Conservation (phyloP, 768 basidiomycete species). For the Trichaptum fuscoviolaceum region DNA sequence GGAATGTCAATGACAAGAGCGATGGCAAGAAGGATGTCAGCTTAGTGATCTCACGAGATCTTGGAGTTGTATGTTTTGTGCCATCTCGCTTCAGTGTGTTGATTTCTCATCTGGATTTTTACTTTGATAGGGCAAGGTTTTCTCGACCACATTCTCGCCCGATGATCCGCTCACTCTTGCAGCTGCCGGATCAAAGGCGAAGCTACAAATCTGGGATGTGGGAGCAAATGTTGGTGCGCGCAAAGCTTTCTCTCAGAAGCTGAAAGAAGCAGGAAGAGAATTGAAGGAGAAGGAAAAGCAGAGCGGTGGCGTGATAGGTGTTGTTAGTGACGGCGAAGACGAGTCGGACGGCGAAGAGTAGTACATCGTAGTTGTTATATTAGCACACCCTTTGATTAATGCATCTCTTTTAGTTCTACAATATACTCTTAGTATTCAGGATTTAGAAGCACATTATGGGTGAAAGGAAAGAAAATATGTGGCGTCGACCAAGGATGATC, state of each 20-base stretch:
- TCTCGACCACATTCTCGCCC: constrained; percentile 86
- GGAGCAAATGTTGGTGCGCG: constrained; percentile 77
- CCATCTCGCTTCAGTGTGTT: not conserved
- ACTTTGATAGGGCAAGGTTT: constrained; percentile 81
- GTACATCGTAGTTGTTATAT: not conserved
- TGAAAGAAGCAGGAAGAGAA: constrained; percentile 64
- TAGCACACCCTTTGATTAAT: not conserved
- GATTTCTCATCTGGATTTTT: constrained; percentile 1
- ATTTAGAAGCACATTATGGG: not conserved
- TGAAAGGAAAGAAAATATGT: not conserved
- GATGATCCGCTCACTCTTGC: constrained; percentile 93
- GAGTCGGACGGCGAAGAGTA: constrained; percentile 44
- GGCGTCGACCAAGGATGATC: not conserved
- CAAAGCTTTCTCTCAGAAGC: constrained; percentile 75
- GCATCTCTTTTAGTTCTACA: not conserved
- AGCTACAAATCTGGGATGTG: constrained; percentile 94
- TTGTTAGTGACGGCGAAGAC: constrained; percentile 60
- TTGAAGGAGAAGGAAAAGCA: constrained; percentile 52
- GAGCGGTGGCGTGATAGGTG: constrained; percentile 54
- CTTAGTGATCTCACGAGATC: constrained; percentile 80
- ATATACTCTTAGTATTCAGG: constrained; percentile 1
- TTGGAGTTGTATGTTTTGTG: constrained; percentile 69
- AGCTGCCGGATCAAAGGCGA: constrained; percentile 91
- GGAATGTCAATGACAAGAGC: constrained; percentile 76
- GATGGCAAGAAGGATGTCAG: constrained; percentile 70